Evolutionary conservation across 2,329 filamentous ascomycete genomes (phyloP).

Genomic region (Scleromitrula shiraiana): DNA sequence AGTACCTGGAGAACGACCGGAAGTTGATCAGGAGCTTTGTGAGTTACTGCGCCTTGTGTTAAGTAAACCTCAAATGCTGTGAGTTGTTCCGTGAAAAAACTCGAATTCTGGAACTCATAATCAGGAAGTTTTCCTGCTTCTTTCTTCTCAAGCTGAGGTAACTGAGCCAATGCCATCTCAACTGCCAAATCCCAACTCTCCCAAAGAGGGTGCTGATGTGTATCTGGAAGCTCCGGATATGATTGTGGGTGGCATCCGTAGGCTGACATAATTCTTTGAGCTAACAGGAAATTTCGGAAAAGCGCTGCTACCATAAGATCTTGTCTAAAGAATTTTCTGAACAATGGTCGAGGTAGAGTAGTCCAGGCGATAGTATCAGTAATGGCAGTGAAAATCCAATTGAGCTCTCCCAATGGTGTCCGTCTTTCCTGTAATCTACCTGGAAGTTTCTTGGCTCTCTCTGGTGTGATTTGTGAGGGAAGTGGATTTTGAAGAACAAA

Average conservation of each 20-base stretch:
- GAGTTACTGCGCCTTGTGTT: constrained; percentile 70
- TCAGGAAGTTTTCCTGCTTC: constrained; percentile 53
- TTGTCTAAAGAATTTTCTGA: constrained; percentile 94
- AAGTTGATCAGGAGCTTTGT: constrained; percentile 86
- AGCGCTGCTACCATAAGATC: constrained; percentile 98
- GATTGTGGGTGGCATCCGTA: constrained; percentile 95
- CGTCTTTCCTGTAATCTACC: constrained; percentile 86
- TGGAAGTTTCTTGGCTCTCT: constrained; percentile 81
- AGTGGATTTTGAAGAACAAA: constrained; percentile 82
- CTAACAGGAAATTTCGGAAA: constrained; percentile 91
- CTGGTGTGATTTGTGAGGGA: constrained; percentile 59
- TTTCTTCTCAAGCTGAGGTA: constrained; percentile 76
- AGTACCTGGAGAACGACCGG: constrained; percentile 94
- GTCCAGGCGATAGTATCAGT: constrained; percentile 99
- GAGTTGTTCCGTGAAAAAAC: constrained; percentile 94
- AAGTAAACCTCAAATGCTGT: constrained; percentile 97
- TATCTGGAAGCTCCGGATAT: constrained; percentile 85
- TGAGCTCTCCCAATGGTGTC: constrained; percentile 89
- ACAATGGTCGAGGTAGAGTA: constrained; percentile 77
- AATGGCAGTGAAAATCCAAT: constrained; percentile 99
- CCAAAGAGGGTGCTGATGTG: constrained; percentile 91
- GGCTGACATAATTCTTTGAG: constrained; percentile 90
- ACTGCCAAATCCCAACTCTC: constrained; percentile 96
- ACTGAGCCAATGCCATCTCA: constrained; percentile 85
- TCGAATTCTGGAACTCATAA: constrained; percentile 93